phyloP scores from a whole-genome alignment of 352 stramenopile genomes.

The Phytophthora podocarpi region DNA sequence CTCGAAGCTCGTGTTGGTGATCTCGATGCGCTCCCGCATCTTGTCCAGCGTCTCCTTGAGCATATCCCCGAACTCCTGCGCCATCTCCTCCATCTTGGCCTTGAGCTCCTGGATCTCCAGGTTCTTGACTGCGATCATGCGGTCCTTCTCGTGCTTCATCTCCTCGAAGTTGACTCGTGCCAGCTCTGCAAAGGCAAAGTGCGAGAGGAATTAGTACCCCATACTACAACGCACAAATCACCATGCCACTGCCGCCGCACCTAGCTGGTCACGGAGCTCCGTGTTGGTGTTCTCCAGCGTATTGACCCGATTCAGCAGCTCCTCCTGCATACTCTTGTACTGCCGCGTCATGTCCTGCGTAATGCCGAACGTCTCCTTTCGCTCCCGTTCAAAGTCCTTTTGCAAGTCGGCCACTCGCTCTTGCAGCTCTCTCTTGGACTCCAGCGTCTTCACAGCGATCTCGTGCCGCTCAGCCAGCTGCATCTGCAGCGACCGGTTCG shows the following conservation, averaged over 20 bases:
- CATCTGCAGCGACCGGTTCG: slow-evolving; percentile 88
- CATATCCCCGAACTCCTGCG: slow-evolving; percentile 94
- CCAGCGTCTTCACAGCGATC: slow-evolving; percentile 83
- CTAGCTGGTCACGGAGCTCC: slow-evolving; percentile 92
- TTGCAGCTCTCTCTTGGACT: slow-evolving; percentile 89
- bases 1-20: slow-evolving; percentile 91
- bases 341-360: slow-evolving; percentile 96
- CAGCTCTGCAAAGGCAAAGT: slow-evolving; percentile 54
- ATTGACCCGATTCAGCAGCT: slow-evolving; percentile 89
- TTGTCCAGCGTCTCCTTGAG: slow-evolving; percentile 95
- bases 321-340: slow-evolving; percentile 97
- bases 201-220: not conserved
- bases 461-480: slow-evolving; percentile 90
- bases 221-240: not conserved
- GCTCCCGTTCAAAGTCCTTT: slow-evolving; percentile 86
- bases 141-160: slow-evolving; percentile 92
- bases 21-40: slow-evolving; percentile 95
- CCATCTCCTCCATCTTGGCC: slow-evolving; percentile 95
- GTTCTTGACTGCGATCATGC: slow-evolving; percentile 89
- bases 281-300: slow-evolving; percentile 92
- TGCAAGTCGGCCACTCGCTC: slow-evolving; percentile 82
- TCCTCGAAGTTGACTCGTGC: slow-evolving; percentile 88
- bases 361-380: slow-evolving; percentile 91
- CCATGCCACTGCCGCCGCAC: no score
- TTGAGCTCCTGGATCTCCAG: slow-evolving; percentile 91